phyloP scores from a whole-genome alignment of 176 grass and related monocot species.

The Echinochloa phyllopogon region DNA sequence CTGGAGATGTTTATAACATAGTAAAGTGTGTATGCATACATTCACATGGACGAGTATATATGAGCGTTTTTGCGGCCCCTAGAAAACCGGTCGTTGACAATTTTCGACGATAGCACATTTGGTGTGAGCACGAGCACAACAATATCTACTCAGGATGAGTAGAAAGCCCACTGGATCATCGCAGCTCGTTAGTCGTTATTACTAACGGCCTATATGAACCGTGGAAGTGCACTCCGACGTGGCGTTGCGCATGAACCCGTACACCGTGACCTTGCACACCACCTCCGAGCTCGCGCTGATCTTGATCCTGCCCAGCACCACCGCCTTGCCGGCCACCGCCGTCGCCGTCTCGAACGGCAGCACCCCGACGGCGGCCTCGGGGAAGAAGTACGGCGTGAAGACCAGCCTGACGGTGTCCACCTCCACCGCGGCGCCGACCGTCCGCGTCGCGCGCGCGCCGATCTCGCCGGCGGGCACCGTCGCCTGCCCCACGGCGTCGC shows the following conservation, averaged over 20 bases:
- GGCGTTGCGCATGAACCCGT: background rate
- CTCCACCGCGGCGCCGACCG: slow-evolving; percentile 1
- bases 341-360: slow-evolving; percentile 52
- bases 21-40: too few species aligned
- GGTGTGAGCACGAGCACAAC: background rate
- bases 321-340: slow-evolving; percentile 48
- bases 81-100: background rate
- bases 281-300: slow-evolving; percentile 38
- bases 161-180: background rate
- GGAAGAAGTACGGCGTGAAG: background rate
- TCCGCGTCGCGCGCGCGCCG: slow-evolving; percentile 41
- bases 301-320: slow-evolving; percentile 44
- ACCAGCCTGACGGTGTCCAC: slow-evolving; percentile 29
- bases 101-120: background rate
- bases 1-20: too few species aligned
- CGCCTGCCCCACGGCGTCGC: slow-evolving; percentile 49
- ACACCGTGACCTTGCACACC: slow-evolving; percentile 25
- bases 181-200: background rate
- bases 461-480: slow-evolving; percentile 48
- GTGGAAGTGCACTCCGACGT: slow-evolving; percentile 41
- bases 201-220: slow-evolving; percentile 34
- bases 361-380: background rate
- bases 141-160: background rate
- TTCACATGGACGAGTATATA: too few species aligned
- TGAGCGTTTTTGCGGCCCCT: background rate